Evolutionary conservation across 2,329 filamentous ascomycete genomes (phyloP), one percentile per base, ranked within the genome.

Genomic region (Westerdykella ornata): DNA sequence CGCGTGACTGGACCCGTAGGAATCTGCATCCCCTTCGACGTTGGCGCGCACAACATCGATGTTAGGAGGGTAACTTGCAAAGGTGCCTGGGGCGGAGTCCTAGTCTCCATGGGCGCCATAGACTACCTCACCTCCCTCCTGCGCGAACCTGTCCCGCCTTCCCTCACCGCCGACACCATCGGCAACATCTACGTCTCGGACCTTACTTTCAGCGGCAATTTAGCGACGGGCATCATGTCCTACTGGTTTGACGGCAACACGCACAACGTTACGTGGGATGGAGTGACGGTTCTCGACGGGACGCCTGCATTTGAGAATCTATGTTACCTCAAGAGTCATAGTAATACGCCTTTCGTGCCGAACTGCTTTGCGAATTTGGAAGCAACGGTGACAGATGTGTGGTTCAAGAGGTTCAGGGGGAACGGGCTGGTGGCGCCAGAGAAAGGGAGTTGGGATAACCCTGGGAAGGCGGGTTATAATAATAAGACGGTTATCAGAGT

Each of bases 41-140:
- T 65, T 0, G 66, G 68, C 8, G 55, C 62, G 1, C 56, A 63
- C 39, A 66, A 68, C 34, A 57, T 69, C 17, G 66, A 62, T 2
- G 67, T 73, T 4, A 53, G 60, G 13, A 58, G 57, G 3, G 61
- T 74, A 17, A 67, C 63, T 29, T 75, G 72, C 52, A 67, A 73
- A 35, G 71, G 72, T 6, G 49, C 74, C 8, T 72, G 67, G 3
- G 69, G 74, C 5, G 72, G 72, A 3, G 70, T 67, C 1, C 54
- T 74, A 3, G 71, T 71, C 0, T 65, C 65, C 38, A 50, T 52
- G 5, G 69, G 72, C 44, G 60, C 55, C 0, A 38, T 71, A 14
- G 30, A 17, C 30, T 72, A 17, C 47, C 72, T 46, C 73, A 7
- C 3, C 8, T 26, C 22, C 3, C 8, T 26, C 22, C 22, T 72